These are phyloP conservation scores for Colletotrichum phormii DNA, from an alignment of 2,329 filamentous ascomycete genomes.

Conservation along the genomic window DNA sequence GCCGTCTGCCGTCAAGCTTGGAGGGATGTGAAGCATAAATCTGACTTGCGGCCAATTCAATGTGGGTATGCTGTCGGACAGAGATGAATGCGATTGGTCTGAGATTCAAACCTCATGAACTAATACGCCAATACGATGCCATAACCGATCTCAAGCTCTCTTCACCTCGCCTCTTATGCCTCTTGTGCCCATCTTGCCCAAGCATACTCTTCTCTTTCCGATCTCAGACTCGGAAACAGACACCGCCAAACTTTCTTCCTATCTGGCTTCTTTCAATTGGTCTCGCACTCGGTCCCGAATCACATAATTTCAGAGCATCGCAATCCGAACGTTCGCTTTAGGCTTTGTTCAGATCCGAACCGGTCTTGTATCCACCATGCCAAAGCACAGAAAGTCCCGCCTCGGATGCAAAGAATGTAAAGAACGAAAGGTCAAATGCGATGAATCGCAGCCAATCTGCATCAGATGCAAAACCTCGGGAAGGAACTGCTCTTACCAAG, in stretches of 20 bases:
- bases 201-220: neutral
- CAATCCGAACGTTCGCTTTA: neutral
- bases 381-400: constrained; percentile 51
- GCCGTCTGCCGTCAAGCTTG: neutral
- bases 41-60: neutral
- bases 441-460: constrained; percentile 53
- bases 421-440: constrained; percentile 55
- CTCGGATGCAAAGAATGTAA: constrained; percentile 55
- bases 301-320: neutral
- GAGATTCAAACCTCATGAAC: neutral
- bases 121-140: neutral
- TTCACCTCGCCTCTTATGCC: neutral
- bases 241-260: neutral
- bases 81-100: neutral
- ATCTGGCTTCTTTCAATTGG: neutral
- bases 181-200: neutral
- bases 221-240: neutral
- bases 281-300: neutral
- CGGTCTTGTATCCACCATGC: neutral
- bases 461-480: constrained; percentile 52
- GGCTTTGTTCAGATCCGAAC: neutral
- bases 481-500: constrained; percentile 47
- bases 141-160: neutral
- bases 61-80: neutral
- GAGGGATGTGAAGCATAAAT: neutral